Evolutionary conservation across 2,329 filamentous ascomycete species (phyloP), one percentile per base, ranked within the genome.

Genomic region (Trichoderma afroharzianum): DNA sequence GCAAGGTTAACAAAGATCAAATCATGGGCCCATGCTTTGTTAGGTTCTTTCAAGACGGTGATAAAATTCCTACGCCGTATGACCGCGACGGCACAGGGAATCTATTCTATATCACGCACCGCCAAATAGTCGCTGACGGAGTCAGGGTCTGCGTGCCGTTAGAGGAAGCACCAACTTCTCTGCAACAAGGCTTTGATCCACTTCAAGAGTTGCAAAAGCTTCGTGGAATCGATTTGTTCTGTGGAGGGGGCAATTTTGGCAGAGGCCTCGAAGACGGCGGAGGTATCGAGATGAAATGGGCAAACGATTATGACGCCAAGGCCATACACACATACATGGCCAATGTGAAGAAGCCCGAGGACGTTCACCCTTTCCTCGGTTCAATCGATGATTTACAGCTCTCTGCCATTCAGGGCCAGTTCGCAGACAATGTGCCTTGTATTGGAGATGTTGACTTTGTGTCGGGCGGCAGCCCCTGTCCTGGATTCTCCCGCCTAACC

Each of bases 171-270:
- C 83, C 82, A 0, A 43, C 68, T 6, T 76, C 76, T 5, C 74
- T 91, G 3, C 83, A 81, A 0, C 86, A 92, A 79, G 90, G 89
- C 0, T 88, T 88, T 55, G 81, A 90, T 73, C 86, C 88, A 0
- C 63, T 70, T 0, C 74, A 72, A 1, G 36, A 72, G 6, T 71
- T 78, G 71, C 72, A 77, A 21, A 84, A 83, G 71, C 82, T 93
- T 9, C 83, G 82, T 6, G 91, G 90, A 0, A 80, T 95, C 4
- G 92, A 94, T 73, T 82, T 96, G 0, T 97, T 93, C 76, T 93
- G 91, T 74, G 93, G 93, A 1, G 91, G 91, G 21, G 93, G 93
- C 0, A 94, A 91, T 67, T 89, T 96, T 66, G 93, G 93, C 6
- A 86, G 92, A 33, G 93, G 93, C 0, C 82, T 97, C 0, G 92